Percentiles rank a stretch among this genome's conserved stretches.
Conservation (phyloP, 495 filamentous ascomycete genomes). For the Penicillium pancosmium region DNA sequence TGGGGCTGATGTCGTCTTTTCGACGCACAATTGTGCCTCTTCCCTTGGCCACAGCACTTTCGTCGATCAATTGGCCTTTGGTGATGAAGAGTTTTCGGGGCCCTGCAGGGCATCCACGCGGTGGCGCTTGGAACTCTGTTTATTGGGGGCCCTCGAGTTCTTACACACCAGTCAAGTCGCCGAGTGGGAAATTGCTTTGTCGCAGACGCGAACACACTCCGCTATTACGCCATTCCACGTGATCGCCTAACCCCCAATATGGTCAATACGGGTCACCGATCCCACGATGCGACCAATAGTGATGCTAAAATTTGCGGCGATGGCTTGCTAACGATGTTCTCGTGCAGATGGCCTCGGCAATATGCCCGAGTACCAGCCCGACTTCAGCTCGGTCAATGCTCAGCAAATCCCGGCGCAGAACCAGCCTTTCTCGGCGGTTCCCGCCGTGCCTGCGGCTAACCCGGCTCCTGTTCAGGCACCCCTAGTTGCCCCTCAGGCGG, state of each 20-base stretch:
- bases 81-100: constrained; percentile 3
- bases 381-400: constrained; percentile 33
- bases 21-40: constrained; percentile 8
- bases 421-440: constrained; percentile 30
- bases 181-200: constrained; percentile 19
- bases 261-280: constrained; percentile 15
- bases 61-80: constrained; percentile 11
- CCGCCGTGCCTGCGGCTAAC: constrained; percentile 26
- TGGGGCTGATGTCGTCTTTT: constrained; percentile 25
- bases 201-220: constrained; percentile 29
- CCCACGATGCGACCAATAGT: constrained; percentile 8
- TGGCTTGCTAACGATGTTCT: constrained; percentile 18
- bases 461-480: constrained; percentile 29
- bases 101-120: constrained; percentile 24
- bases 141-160: neutral
- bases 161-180: neutral
- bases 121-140: constrained; percentile 16
- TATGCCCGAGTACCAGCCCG: constrained; percentile 38
- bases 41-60: neutral
- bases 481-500: constrained; percentile 22
- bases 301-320: constrained; percentile 10
- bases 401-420: constrained; percentile 32
- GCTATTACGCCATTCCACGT: constrained; percentile 50
- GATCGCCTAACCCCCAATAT: constrained; percentile 19
- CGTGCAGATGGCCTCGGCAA: constrained; percentile 39